Base-by-base conservation (phyloP, 2,329 filamentous ascomycete species). In the Rosellinia necatrix region DNA sequence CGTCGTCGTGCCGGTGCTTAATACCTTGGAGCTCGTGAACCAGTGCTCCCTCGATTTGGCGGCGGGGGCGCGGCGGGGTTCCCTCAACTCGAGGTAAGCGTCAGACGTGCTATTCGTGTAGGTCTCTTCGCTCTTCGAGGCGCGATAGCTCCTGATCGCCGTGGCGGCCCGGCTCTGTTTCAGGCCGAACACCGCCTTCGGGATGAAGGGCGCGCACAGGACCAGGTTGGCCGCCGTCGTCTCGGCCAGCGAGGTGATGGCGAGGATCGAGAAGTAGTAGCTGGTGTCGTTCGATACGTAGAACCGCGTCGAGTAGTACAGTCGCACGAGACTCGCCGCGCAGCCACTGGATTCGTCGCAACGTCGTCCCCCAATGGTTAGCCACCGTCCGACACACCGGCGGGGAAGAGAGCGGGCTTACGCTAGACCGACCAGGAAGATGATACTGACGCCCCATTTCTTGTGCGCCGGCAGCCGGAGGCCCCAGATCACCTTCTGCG, bases 401-500 rank as follows among this genome's bases (percentile, higher is more conserved):
- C n/a, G 19, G 29, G 13, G 25, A 25, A 38, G 2, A 49, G 17
- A 7, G 19, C n/a, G 13, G 51, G 29, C 50, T 6, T 58, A 54
- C 56, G 46, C 46, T 32, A 58, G 29, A 8, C 50, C 56, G 3
- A 30, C 32, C n/a, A 58, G 50, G n/a, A 58, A 58, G 7, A 58
- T 54, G 21, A 58, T 38, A 41, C 56, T 58, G 6, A 58, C 50
- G 6, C 56, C 51, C 44, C 38, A 22, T 43, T 58, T 58, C 40
- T 54, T 54, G 6, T 50, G 38, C 46, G 19, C 37, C 12, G 50
- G 12, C 12, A 58, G 2, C 9, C 21, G 50, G 4, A 58, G 56
- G 12, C 50, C 24, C 56, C 56, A 58, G 12, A 58, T 58, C n/a
- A 54, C 56, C 56, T 44, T 58, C 25, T 58, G 56, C n/a, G 24